Conservation (phyloP, 176 grass and related monocot species). For the Zizania latifolia region DNA sequence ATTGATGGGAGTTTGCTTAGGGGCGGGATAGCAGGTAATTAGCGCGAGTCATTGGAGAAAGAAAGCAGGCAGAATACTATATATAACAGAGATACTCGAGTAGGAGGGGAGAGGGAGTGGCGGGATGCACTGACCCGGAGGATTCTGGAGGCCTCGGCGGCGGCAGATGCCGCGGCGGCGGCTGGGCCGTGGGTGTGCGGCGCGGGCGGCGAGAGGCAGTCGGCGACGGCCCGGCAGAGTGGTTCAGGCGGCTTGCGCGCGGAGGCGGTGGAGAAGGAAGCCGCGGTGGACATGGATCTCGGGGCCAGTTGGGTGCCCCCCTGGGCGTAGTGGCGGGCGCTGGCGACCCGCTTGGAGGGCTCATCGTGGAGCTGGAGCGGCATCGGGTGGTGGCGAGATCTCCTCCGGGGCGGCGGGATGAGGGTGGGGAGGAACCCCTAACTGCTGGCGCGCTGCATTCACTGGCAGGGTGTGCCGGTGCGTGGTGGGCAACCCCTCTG, state of each 20-base stretch:
- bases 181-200: conserved; percentile 62
- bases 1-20: background rate
- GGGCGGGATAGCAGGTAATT: background rate
- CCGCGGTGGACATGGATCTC: conserved; percentile 32
- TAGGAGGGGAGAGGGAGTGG: background rate
- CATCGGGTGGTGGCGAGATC: conserved; percentile 20
- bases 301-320: conserved; percentile 28
- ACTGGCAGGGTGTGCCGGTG: too few relatives aligned
- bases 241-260: conserved; percentile 79
- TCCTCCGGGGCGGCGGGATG: background rate
- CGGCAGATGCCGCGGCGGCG: conserved; percentile 40
- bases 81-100: background rate
- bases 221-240: conserved; percentile 76
- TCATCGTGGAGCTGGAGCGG: conserved; percentile 58
- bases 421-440: conserved; percentile 5
- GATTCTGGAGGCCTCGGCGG: conserved; percentile 64
- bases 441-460: background rate
- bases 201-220: conserved; percentile 82
- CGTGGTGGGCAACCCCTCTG: too few relatives aligned
- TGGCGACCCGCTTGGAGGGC: conserved; percentile 40
- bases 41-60: background rate
- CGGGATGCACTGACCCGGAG: conserved; percentile 56
- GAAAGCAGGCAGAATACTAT: background rate
- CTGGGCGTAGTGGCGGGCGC: conserved; percentile 41
- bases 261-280: conserved; percentile 29